These are phyloP conservation scores for Globisporangium recalcitrans DNA, from an alignment of 352 stramenopile species.

Conservation along the genomic window DNA sequence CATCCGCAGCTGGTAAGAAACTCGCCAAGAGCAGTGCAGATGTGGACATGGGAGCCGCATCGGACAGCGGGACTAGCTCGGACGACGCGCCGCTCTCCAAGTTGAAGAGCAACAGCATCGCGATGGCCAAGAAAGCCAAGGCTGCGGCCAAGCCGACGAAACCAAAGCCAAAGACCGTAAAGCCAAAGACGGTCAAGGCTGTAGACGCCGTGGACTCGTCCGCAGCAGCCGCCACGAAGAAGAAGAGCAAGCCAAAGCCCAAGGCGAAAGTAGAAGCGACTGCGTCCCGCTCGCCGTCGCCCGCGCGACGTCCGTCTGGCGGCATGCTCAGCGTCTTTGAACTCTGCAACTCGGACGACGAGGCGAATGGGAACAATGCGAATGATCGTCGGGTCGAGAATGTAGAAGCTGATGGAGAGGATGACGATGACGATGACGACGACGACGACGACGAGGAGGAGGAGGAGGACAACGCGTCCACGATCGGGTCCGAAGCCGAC, in stretches of 20 bases:
- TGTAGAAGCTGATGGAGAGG: background rate
- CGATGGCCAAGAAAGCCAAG: constrained; percentile 20
- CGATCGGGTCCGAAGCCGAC: constrained; percentile 10
- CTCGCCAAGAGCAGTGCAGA: constrained; percentile 1
- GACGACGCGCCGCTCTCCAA: constrained; percentile 9
- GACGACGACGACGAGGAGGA: constrained; percentile 23
- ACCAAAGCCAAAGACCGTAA: constrained; percentile 20
- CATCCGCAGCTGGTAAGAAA: background rate
- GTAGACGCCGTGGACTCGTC: background rate
- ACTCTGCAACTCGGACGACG: constrained; percentile 60
- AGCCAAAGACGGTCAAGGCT: background rate
- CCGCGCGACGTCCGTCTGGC: constrained; percentile 19
- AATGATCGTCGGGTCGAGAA: background rate
- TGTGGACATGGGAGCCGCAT: background rate
- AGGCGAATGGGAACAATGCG: constrained; percentile 16
- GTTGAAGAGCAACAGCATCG: constrained; percentile 2
- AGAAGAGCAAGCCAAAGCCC: constrained; percentile 1
- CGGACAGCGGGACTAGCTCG: background rate
- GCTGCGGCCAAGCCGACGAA: constrained; percentile 9
- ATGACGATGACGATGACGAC: constrained; percentile 15
- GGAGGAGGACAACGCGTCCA: constrained; percentile 19
- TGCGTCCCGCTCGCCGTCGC: constrained; percentile 10
- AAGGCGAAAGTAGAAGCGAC: background rate
- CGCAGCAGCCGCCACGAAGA: background rate
- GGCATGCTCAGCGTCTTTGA: constrained; percentile 81